These are phyloP conservation scores for Pelargonium citronellum DNA, from an alignment of 441 rosid genomes.

Conservation along the genomic window DNA sequence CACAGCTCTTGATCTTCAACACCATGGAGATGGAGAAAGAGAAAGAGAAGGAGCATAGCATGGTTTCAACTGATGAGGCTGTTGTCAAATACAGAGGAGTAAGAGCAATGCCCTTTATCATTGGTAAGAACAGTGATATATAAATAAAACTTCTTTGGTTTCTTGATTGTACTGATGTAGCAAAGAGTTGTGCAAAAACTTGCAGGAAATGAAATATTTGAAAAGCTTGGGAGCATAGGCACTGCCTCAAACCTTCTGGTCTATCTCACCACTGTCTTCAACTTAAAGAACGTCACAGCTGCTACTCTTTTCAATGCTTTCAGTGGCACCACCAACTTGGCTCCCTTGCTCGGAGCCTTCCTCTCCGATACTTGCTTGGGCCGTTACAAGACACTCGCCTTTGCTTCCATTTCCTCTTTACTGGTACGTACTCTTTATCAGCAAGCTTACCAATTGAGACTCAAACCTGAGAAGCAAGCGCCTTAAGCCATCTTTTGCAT, in stretches of 20 bases:
- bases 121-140: constrained; percentile 24
- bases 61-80: neutral
- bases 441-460: no score
- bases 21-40: constrained; percentile 15
- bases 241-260: constrained; percentile 23
- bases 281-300: constrained; percentile 29
- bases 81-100: constrained; percentile 31
- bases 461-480: no score
- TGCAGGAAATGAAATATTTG: constrained; percentile 29
- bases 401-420: constrained; percentile 26
- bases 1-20: neutral
- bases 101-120: constrained; percentile 42
- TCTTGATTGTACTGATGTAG: neutral
- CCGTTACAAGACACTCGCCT: constrained; percentile 29
- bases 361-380: constrained; percentile 32
- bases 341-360: constrained; percentile 31
- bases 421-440: constrained; percentile 19
- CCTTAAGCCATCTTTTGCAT: no score
- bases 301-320: constrained; percentile 24
- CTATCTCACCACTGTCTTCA: constrained; percentile 27
- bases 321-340: constrained; percentile 24
- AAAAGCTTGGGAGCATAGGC: constrained; percentile 26
- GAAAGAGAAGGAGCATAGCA: neutral
- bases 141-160: neutral
- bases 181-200: neutral